Base-by-base conservation (phyloP, 2,329 filamentous ascomycete species). In the Colletotrichum trifolii region DNA sequence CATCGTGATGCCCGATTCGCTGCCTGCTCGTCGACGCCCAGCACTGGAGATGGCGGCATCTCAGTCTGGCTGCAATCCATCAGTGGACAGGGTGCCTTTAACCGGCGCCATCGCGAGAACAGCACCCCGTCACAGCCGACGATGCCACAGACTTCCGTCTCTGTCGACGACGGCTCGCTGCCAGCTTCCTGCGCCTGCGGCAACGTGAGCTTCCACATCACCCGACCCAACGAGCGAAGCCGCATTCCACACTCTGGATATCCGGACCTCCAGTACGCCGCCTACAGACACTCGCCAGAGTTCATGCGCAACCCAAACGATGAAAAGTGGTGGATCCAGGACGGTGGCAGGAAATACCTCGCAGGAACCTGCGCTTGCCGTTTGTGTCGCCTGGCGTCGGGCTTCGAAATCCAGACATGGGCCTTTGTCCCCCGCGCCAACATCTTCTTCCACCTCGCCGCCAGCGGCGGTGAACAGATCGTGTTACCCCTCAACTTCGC, bases 401-500 rank as follows among this genome's bases (percentile, higher is more conserved):
- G 89, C 3, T 89, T 87, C 68, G 87, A 91, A 60, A 83, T 91
- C 50, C 85, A 90, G 69, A 78, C 84, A 0, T 92, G 89, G 89
- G 82, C 86, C 0, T 92, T 91, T 71, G 77, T 91, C 0, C 87
- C 88, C 1, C 79, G 81, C n/a, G 73, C 76, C 2, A 88, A 89
- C 69, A 86, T 92, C 57, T 74, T 79, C 15, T 78, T 85, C 34
- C 66, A 74, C 38, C 67, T 80, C 52, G 70, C 50, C 7, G 8
- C 38, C 10, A 11, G 34, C 10, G 38, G 52, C 2, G 40, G 11
- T 1, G 54, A 38, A 2, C 15, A 55, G 13, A 48, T 9, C 15
- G 17, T 72, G 17, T 17, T 17, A 1, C 71, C 74, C 0, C 75
- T 81, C 6, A 73, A 78, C 50, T 82, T 81, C 64, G 39, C 52